These are phyloP conservation scores for Kodamaea kakaduensis DNA, from an alignment of 805 yeast genomes.

Conservation along the genomic window DNA sequence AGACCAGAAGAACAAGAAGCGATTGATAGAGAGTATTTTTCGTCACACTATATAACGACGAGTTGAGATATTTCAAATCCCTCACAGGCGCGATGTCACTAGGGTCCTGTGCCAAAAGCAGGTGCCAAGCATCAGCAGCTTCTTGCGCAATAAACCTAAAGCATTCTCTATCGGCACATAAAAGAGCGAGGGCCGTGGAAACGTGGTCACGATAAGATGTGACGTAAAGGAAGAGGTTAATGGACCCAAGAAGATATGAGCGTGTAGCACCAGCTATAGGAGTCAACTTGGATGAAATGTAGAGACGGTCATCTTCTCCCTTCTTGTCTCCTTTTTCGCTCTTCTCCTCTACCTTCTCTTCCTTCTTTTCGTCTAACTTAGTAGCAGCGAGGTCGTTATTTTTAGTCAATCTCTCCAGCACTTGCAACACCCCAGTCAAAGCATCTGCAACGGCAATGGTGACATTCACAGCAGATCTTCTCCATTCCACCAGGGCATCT, in stretches of 20 bases:
- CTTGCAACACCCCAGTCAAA: conserved; percentile 25
- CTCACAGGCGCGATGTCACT: background rate
- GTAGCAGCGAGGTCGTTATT: conserved; percentile 21
- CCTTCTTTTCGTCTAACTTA: conserved; percentile 31
- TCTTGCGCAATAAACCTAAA: conserved; percentile 29
- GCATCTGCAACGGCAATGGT: conserved; percentile 29
- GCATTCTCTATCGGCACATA: conserved; percentile 52
- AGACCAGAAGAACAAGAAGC: conserved; percentile 33
- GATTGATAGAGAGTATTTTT: conserved; percentile 42
- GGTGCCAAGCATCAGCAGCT: conserved; percentile 22
- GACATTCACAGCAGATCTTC: conserved; percentile 40
- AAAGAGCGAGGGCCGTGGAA: conserved; percentile 40
- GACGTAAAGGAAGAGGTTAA: conserved; percentile 28
- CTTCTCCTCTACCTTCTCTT: too few species aligned
- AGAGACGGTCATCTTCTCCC: too few species aligned
- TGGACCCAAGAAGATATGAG: conserved; percentile 1
- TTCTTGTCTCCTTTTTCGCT: too few species aligned
- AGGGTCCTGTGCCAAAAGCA: conserved; percentile 16
- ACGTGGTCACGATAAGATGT: conserved; percentile 20
- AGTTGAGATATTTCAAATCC: conserved; percentile 28
- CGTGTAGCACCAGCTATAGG: background rate
- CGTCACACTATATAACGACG: conserved; percentile 32
- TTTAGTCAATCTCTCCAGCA: conserved; percentile 5
- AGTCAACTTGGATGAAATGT: background rate
- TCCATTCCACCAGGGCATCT: conserved; percentile 23